Conservation (phyloP, 805 yeast genomes). For the Wickerhamiella musiphila region DNA sequence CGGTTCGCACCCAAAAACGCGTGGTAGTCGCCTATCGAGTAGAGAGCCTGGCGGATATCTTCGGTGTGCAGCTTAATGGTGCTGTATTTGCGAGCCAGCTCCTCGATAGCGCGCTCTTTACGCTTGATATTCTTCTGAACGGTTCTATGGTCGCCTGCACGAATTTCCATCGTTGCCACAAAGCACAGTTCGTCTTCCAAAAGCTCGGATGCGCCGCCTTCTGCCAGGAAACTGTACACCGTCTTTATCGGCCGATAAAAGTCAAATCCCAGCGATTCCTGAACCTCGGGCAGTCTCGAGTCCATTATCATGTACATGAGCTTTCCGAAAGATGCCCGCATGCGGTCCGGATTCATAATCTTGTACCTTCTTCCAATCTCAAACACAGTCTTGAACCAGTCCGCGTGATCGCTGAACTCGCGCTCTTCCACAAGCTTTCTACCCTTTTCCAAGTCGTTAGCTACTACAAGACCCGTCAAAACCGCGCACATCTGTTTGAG, state of each 20-base stretch:
- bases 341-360: slow-evolving; percentile 68
- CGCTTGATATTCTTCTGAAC: slow-evolving; percentile 42
- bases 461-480: slow-evolving; percentile 60
- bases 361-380: slow-evolving; percentile 70
- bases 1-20: slow-evolving; percentile 54
- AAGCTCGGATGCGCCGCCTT: slow-evolving; percentile 25
- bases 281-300: slow-evolving; percentile 54
- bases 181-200: slow-evolving; percentile 42
- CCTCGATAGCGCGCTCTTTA: slow-evolving; percentile 56
- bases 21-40: slow-evolving; percentile 66
- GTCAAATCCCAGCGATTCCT: slow-evolving; percentile 57
- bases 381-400: slow-evolving; percentile 54
- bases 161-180: slow-evolving; percentile 51
- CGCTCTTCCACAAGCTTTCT: slow-evolving; percentile 40
- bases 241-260: slow-evolving; percentile 56
- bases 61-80: slow-evolving; percentile 24
- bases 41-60: slow-evolving; percentile 51
- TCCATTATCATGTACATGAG: slow-evolving; percentile 76
- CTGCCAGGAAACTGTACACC: slow-evolving; percentile 31
- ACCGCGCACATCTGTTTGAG: slow-evolving; percentile 63
- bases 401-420: slow-evolving; percentile 50
- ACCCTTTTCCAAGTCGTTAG: slow-evolving; percentile 57
- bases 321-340: slow-evolving; percentile 67
- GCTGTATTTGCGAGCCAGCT: slow-evolving; percentile 33
- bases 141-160: slow-evolving; percentile 35